A percentile compares a stretch with the other conserved stretches of the same genome.
Evolutionary conservation across 192 early-diverging fungal genomes (phyloP).

Genomic region (Funneliformis geosporum): DNA sequence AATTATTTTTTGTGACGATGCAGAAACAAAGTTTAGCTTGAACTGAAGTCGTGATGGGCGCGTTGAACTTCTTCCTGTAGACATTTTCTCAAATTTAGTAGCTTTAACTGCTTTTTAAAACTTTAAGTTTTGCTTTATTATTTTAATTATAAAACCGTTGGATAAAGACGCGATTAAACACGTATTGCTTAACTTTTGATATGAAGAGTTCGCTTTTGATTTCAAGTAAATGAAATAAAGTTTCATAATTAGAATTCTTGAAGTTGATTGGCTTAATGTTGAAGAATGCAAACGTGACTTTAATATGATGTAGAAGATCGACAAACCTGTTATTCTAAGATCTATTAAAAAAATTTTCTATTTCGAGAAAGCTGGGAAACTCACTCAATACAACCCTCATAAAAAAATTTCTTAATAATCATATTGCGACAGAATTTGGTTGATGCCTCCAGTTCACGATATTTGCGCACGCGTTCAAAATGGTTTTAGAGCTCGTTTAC

Average conservation of each 20-base stretch:
- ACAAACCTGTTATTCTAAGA: background rate
- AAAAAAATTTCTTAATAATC: too few species aligned
- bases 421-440: too few species aligned
- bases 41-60: slow-evolving; percentile 39
- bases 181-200: background rate
- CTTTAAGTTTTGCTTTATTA: background rate
- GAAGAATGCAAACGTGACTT: too few species aligned
- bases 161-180: background rate
- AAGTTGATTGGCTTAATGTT: too few species aligned
- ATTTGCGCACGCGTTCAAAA: slow-evolving; percentile 90
- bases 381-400: too few species aligned
- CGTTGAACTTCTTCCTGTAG: slow-evolving; percentile 10
- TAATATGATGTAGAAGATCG: background rate
- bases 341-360: background rate
- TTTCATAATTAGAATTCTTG: too few species aligned
- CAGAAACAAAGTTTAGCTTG: slow-evolving; percentile 41
- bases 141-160: background rate
- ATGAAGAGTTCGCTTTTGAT: too few species aligned
- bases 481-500: slow-evolving; percentile 79
- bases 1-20: slow-evolving; percentile 47
- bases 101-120: background rate
- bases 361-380: background rate
- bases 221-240: too few species aligned
- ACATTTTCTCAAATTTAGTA: background rate
- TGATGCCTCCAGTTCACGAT: slow-evolving; percentile 50